A percentile compares a stretch with the other conserved stretches of the same genome.
These are phyloP conservation scores for Pelargonium myrrhifolium DNA, from an alignment of 441 rosid species.

Conservation along the genomic window DNA sequence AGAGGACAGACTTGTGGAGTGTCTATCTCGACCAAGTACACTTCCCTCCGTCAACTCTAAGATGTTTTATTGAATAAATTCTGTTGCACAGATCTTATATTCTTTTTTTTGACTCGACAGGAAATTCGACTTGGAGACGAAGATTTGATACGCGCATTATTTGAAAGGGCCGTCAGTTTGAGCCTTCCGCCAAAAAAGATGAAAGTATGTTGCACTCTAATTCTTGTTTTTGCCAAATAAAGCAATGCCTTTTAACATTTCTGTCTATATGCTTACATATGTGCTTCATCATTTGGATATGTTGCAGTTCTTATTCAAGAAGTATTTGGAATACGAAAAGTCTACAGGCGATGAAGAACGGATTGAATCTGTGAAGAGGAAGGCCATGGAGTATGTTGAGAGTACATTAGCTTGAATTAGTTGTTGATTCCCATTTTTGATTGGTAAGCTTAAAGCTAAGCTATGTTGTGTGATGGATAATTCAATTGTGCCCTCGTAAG, in stretches of 20 bases:
- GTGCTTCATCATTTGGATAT: neutral
- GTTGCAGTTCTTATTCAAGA: constrained; percentile 84
- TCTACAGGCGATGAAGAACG: constrained; percentile 52
- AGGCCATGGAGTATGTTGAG: constrained; percentile 80
- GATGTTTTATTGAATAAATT: neutral
- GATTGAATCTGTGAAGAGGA: constrained; percentile 59
- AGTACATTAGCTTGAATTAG: constrained; percentile 31
- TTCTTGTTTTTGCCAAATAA: neutral
- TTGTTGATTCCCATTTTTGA: neutral
- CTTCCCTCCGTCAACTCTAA: neutral
- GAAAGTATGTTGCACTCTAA: constrained; percentile 38
- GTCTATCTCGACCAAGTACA: constrained; percentile 86
- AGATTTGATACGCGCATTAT: constrained; percentile 58
- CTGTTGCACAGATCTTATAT: constrained; percentile 2
- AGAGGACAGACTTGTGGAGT: constrained; percentile 94
- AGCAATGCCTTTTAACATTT: constrained; percentile 5
- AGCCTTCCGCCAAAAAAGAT: constrained; percentile 84
- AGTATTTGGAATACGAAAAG: constrained; percentile 73
- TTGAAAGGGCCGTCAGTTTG: constrained; percentile 84
- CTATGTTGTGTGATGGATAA: no score
- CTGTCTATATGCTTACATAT: neutral
- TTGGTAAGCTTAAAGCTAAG: no score
- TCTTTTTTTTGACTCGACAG: constrained; percentile 30
- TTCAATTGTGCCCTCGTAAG: no score
- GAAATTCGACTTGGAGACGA: constrained; percentile 71